Evolutionary conservation across 495 filamentous ascomycete genomes (phyloP), one percentile per base, ranked within the genome.

Genomic region (Aspergillus steynii): DNA sequence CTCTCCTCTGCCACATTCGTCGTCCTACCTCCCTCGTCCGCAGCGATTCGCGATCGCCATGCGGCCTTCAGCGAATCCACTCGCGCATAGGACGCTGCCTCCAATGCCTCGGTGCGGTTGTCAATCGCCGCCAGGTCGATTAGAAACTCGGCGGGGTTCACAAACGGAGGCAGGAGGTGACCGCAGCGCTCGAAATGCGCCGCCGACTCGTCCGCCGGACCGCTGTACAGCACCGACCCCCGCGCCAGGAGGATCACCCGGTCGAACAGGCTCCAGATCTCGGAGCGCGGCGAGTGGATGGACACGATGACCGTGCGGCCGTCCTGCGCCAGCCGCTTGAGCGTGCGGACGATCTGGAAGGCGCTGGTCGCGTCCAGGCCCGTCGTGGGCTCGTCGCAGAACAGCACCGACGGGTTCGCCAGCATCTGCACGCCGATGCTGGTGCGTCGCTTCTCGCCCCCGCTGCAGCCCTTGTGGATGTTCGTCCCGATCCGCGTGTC

Each of bases 181-280:
- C 85, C 87, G 15, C 77, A 70, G 5, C 69, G 47, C 8, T 79
- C 71, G 64, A 92, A 91, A 71, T 90, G 85, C 0, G 78, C 66
- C 10, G 89, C 58, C 42, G 81, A 87, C 3, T 2, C 47, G n/a
- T 47, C 34, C 29, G 47, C 46, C 28, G 29, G 15, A 3, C 89
- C 89, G 53, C 83, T 85, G 65, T 88, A 92, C n/a, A 91, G 71
- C 4, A 83, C 80, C 56, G 80, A 80, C 25, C 89, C 89, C 59
- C 76, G 77, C 14, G 86, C 83, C 27, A 92, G 66, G 6, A 92
- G 71, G 14, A 90, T 76, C 10, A 90, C 77, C 50, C 82, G 79
- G 66, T 92, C 89, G 64, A 91, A 89, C 12, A 92, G 78, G 8
- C 80, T 80, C 88, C 88, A 92, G 4, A 91, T 90, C 68, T 91